These are phyloP conservation scores for Tricladium varicosporioides DNA, from an alignment of 2,329 filamentous ascomycete genomes.

Conservation along the genomic window DNA sequence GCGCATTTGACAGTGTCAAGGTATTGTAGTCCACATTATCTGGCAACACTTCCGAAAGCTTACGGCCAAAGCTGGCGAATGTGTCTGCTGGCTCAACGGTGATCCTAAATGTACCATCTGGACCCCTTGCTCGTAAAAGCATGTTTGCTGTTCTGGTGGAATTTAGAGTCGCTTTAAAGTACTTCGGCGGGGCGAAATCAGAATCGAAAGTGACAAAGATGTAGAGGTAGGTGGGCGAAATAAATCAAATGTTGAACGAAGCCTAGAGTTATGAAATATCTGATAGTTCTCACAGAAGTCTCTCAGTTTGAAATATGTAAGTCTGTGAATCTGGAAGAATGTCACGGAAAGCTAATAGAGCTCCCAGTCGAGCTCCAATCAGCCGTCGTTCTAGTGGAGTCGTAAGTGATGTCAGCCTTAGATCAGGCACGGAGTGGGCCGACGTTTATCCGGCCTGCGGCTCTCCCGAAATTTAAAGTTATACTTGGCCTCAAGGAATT, in stretches of 20 bases:
- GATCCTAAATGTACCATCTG: slow-evolving; percentile 88
- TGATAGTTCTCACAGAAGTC: neutral
- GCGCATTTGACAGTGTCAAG: slow-evolving; percentile 61
- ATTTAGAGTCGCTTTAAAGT: neutral
- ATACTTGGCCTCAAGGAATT: slow-evolving; percentile 17
- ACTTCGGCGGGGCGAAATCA: neutral
- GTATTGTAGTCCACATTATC: slow-evolving; percentile 58
- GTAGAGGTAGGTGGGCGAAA: neutral
- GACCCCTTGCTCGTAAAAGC: slow-evolving; percentile 63
- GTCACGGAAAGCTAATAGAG: neutral
- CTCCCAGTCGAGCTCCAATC: neutral
- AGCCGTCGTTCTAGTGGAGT: neutral
- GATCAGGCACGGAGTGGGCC: neutral
- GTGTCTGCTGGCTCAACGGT: slow-evolving; percentile 71
- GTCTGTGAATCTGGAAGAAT: neutral
- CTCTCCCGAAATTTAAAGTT: slow-evolving; percentile 9
- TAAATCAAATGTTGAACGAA: neutral
- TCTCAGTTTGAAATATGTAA: neutral
- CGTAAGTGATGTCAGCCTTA: neutral
- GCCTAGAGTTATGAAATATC: neutral
- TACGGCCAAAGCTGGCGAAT: slow-evolving; percentile 61
- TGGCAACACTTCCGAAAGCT: slow-evolving; percentile 58
- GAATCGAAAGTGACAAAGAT: neutral
- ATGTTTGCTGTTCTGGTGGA: slow-evolving; percentile 68
- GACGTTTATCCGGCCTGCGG: neutral